phyloP scores from a whole-genome alignment of 1,284 basidiomycete species.

The Cutaneotrichosporon cutaneum region DNA sequence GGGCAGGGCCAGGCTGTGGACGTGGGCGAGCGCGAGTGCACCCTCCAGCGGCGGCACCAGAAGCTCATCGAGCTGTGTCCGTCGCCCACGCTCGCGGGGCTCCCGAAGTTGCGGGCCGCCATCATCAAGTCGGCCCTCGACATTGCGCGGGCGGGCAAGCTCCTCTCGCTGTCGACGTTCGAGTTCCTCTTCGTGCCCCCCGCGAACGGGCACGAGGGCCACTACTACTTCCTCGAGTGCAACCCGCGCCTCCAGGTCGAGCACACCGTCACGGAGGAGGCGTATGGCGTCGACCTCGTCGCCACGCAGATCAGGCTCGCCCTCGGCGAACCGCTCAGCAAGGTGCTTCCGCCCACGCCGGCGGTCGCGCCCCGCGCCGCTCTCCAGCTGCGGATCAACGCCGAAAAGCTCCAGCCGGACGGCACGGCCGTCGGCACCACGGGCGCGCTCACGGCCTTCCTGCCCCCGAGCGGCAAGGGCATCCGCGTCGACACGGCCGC shows the following conservation, averaged over 20 bases:
- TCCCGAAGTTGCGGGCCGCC: conserved; percentile 16
- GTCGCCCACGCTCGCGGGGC: conserved; percentile 15
- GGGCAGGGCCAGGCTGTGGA: conserved; percentile 18
- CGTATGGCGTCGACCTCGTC: conserved; percentile 25
- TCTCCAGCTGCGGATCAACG: conserved; percentile 27
- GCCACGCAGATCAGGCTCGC: conserved; percentile 25
- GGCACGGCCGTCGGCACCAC: conserved; percentile 21
- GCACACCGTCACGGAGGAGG: conserved; percentile 27
- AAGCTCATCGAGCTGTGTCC: conserved; percentile 27
- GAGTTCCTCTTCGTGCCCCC: conserved; percentile 24
- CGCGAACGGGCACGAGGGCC: neutral
- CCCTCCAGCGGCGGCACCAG: conserved; percentile 22
- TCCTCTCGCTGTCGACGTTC: conserved; percentile 22
- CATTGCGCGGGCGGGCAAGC: conserved; percentile 21
- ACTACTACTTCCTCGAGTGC: conserved; percentile 27
- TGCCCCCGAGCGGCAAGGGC: conserved; percentile 15
- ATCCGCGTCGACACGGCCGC: conserved; percentile 26
- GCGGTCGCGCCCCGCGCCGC: conserved; percentile 12
- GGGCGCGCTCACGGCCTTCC: conserved; percentile 12
- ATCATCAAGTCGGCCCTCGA: conserved; percentile 19
- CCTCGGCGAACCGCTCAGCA: conserved; percentile 13
- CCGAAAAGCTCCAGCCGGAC: conserved; percentile 20
- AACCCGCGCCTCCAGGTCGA: conserved; percentile 28
- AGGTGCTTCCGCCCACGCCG: conserved; percentile 14
- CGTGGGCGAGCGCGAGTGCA: conserved; percentile 26